Base-by-base conservation (phyloP, 805 yeast species). In the Metschnikowia santaceciliae region DNA sequence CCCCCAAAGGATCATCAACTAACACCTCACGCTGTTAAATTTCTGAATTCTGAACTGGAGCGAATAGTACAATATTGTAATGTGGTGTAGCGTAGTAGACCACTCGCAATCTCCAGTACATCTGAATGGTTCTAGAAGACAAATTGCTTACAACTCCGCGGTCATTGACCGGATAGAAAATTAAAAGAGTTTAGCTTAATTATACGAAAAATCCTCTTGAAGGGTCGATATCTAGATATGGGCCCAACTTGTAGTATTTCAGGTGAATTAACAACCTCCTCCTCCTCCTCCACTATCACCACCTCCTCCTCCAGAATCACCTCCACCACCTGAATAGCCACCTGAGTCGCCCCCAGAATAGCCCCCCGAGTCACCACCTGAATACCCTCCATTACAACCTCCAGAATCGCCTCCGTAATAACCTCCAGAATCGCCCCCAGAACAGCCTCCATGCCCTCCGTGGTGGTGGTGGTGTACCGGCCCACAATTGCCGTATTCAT, bases 291-390 rank as follows among this genome's bases (percentile, higher is more conserved):
- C 43, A 7, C 7, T 3, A 14, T 23, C 32, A 4, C 33, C 42
- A 8, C 42, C 42, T 8, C 32, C 32, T 13, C 43, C 43, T 26
- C 43, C 43, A 3, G 43, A 41, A 22, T 41, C 23, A 4, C 42
- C 34, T 10, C 35, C 44, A 8, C 44, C 44, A 2, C 44, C 35
- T 11, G 22, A 41, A 30, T 41, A 11, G 17, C 35, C 44, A 30
- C 44, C 44, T 6, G 23, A 22, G 17, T n/a, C 8, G 7, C 35
- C 44, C 17, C 43, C 42, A 6, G 42, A 39, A 30, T 30, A 14
- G n/a, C 44, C 26, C 34, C 33, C 34, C 4, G 33, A 40, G 11
- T 26, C 11, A 11, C 33, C n/a, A 11, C 33, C 43, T 11, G n/a
- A 34, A 41, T 41, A 22, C 11, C 35, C 44, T 30, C 34, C 44